Base-by-base conservation (phyloP, 352 stramenopile genomes). In the Globisporangium ultimum region DNA sequence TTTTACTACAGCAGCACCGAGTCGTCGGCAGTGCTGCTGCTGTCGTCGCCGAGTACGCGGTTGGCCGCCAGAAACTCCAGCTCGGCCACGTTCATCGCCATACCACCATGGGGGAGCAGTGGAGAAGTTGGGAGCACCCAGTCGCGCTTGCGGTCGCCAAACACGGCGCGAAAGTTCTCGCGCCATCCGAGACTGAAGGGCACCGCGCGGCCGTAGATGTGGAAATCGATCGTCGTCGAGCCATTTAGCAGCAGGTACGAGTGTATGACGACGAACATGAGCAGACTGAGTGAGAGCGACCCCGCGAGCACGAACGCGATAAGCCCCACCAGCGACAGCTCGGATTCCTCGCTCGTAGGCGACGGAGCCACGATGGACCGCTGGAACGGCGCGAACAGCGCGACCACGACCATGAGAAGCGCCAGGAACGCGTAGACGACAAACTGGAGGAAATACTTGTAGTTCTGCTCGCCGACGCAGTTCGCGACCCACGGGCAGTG, bases 401-500 rank as follows among this genome's bases (percentile, higher is more conserved):
- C 74, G 13, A 72, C 49, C 17, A 89, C 56, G 32, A 88, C 72
- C 77, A 89, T 86, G 3, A 61, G 57, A 32, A 89, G 71, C 34
- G 78, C 73, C 10, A 93, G 46, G 58, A 88, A 91, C 14, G 70
- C 78, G 64, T 94, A 90, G 38, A 82, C 71, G 43, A 95, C 75
- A 48, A 95, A 95, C 22, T 92, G 79, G 53, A 89, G 88, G 56
- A 95, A 95, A 58, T 77, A 95, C 63, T 92, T 91, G 78, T 93
- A 93, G 72, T 95, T 95, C 53, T 70, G 66, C 60, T 87, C 67
- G 41, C 86, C 86, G 20, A 95, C 72, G 54, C 86, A 95, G 64
- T 94, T 95, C 12, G 76, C 84, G 47, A 95, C 91, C 97, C 97
- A 99, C 15, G 97, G 97, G 72, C 97, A 98, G 74, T 99, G 96